Conservation (phyloP, 179 eudicot genomes). For the Amaranthus tricolor region DNA sequence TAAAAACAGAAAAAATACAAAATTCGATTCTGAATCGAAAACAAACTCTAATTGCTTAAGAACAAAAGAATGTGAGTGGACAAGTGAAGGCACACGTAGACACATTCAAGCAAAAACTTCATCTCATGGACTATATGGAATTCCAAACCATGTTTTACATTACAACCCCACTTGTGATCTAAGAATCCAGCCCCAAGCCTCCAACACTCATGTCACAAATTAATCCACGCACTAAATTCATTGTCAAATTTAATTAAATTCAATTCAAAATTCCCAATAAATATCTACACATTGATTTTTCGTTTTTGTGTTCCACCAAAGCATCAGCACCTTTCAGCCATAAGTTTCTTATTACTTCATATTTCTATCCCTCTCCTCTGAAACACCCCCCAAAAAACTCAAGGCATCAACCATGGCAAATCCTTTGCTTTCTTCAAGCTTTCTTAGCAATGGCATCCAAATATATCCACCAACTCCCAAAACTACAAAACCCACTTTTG, state of each 20-base stretch:
- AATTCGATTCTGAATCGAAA: too few species aligned
- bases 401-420: conserved; percentile 38
- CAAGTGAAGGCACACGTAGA: conserved; percentile 37
- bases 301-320: conserved; percentile 26
- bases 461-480: conserved; percentile 51
- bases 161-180: background rate
- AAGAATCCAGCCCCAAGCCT: background rate
- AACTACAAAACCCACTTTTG: conserved; percentile 27
- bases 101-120: conserved; percentile 29
- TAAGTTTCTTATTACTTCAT: background rate
- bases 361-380: background rate
- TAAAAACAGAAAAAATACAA: too few species aligned
- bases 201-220: background rate
- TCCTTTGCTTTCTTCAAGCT: conserved; percentile 54
- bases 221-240: background rate
- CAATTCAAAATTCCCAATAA: background rate
- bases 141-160: conserved; percentile 17
- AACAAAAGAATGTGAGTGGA: conserved; percentile 26
- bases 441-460: conserved; percentile 42
- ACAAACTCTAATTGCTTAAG: background rate
- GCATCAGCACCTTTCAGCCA: conserved; percentile 15
- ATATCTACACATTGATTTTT: background rate
- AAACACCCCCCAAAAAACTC: background rate
- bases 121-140: conserved; percentile 35
- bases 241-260: background rate